Percentiles rank a stretch among this genome's conserved stretches.
phyloP scores from a whole-genome alignment of 2,329 filamentous ascomycete genomes.

The Myrmaecium sp. region DNA sequence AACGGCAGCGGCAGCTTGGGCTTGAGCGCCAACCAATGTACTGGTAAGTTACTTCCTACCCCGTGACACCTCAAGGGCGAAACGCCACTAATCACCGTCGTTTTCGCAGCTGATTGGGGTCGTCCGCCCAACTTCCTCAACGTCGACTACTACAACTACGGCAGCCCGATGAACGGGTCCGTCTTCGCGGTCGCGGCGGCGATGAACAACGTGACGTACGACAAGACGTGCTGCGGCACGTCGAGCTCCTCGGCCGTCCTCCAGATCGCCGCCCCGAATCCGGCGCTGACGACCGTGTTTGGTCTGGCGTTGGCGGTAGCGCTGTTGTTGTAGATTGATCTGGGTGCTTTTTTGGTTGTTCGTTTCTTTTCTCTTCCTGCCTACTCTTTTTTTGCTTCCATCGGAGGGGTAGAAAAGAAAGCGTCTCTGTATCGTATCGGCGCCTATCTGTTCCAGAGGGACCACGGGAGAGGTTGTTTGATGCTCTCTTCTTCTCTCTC shows the following conservation, averaged over 20 bases:
- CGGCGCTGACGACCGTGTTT: no score
- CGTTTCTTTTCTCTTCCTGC: no score
- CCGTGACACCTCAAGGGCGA: constrained; percentile 2
- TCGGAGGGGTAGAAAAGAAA: no score
- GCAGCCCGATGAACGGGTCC: constrained; percentile 17
- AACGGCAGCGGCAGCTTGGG: constrained; percentile 18
- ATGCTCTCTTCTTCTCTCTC: no score
- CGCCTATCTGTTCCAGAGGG: no score
- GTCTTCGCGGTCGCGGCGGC: constrained; percentile 23
- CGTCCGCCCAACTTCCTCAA: constrained; percentile 24
- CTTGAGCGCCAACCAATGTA: constrained; percentile 15
- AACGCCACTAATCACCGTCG: constrained; percentile 5
- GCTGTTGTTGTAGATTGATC: no score
- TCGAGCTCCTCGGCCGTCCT: constrained; percentile 4
- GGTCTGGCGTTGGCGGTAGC: no score
- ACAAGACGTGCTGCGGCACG: constrained; percentile 38
- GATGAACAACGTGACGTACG: constrained; percentile 59
- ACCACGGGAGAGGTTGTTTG: no score
- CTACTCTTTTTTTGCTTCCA: no score
- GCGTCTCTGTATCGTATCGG: no score
- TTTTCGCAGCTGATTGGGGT: constrained; percentile 13
- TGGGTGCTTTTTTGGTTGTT: no score
- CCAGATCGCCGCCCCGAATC: neutral
- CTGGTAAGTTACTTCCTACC: constrained; percentile 12
- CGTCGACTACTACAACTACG: constrained; percentile 24